Conservation (phyloP, 78 protist genomes). For the slime mould (Dictyostelium discoideum) region DNA sequence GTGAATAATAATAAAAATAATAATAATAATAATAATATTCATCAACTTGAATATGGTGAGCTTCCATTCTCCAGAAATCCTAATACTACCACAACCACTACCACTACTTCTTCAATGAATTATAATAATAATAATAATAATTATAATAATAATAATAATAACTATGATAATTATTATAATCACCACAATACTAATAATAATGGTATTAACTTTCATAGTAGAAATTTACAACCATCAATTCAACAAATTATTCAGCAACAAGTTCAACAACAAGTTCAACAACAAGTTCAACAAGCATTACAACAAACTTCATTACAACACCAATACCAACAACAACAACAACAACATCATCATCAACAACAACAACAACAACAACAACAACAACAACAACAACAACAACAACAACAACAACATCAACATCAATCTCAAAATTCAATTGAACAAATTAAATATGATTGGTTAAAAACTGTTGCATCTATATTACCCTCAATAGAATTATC, state of each 20-base stretch:
- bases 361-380: background rate
- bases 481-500: conserved; percentile 10
- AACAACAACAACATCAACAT: background rate
- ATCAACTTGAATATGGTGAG: background rate
- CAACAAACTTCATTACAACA: background rate
- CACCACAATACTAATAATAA: background rate
- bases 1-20: background rate
- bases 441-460: background rate
- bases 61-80: background rate
- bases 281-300: background rate
- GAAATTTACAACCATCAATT: background rate
- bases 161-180: background rate
- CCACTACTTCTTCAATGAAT: background rate
- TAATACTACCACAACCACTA: background rate
- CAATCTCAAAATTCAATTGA: background rate
- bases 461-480: background rate
- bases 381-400: background rate
- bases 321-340: background rate
- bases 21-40: too few relatives aligned
- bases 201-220: background rate
- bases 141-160: background rate
- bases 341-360: background rate
- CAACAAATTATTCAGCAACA: background rate
- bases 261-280: background rate
- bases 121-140: background rate